Evolutionary conservation across 2,329 filamentous ascomycete genomes (phyloP), one percentile per base, ranked within the genome.

Genomic region (Phialemonium atrogriseum): DNA sequence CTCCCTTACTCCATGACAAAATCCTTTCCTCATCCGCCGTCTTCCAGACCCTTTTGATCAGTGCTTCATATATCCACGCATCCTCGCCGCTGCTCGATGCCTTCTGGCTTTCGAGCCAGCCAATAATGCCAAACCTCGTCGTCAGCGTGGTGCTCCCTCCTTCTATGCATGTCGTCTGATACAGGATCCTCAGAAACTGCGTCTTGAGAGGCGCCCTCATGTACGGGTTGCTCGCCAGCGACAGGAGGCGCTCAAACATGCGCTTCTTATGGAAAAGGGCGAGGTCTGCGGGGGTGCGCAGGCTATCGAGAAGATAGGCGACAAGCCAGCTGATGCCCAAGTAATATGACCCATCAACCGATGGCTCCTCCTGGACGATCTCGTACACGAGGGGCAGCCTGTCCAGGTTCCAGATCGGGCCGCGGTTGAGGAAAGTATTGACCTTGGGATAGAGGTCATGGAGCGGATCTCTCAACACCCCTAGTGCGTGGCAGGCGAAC

Each of bases 381-480:
- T 72, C 68, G 43, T 73, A 67, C 15, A 76, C 74, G n/a, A 89
- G 66, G 7, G 91, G 71, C 15, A 91, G 73, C 49, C 76, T 79
- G 37, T 84, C 74, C 12, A 79, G 50, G 10, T 78, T 68, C 89
- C 89, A 96, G 15, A 68, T 56, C 1, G 89, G 88, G 0, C 77
- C 73, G 31, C 77, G 77, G 14, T 84, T 84, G 21, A 96, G 71
- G 53, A 88, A 95, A 5, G 70, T 66, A 60, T 94, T 94, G 56
- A 91, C 63, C 52, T 94, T 94, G 36, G 77, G 74, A 52, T 94
- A 96, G 22, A 95, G 71, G 38, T 74, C 75, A 50, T 94, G 85
- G 11, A 86, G 68, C 1, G 89, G 89, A 39, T 85, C 79, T 14
- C 68, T 71, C 27, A 94, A 60, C 11, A 94, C 75, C 2, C 70